These are phyloP conservation scores for Syncephalastrum sp. DNA, from an alignment of 371 early-diverging fungal genomes.

Conservation along the genomic window DNA sequence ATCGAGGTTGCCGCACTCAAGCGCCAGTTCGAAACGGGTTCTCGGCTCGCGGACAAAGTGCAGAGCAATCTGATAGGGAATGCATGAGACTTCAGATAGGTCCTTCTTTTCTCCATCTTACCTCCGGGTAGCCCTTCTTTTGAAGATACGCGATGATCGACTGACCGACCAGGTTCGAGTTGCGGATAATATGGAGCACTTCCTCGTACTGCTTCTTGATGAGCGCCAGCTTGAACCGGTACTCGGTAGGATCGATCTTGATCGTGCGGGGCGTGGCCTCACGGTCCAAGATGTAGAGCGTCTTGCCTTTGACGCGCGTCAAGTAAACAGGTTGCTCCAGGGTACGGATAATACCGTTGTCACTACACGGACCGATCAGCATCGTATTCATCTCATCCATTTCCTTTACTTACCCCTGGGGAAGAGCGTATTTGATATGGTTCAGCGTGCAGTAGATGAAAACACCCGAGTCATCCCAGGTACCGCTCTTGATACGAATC, in stretches of 20 bases:
- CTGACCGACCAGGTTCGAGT: slow-evolving; percentile 96
- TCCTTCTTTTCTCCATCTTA: slow-evolving; percentile 7
- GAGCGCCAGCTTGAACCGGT: slow-evolving; percentile 95
- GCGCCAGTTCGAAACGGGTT: slow-evolving; percentile 94
- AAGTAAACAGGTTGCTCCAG: slow-evolving; percentile 94
- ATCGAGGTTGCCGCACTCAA: slow-evolving; percentile 94
- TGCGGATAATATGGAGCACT: slow-evolving; percentile 92
- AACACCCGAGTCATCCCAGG: slow-evolving; percentile 91
- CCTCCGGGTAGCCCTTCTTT: slow-evolving; percentile 97
- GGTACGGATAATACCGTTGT: slow-evolving; percentile 94
- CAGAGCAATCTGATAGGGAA: slow-evolving; percentile 74
- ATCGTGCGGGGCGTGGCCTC: slow-evolving; percentile 83
- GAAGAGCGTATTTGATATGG: slow-evolving; percentile 98
- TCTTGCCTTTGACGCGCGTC: slow-evolving; percentile 82
- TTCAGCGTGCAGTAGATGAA: slow-evolving; percentile 97
- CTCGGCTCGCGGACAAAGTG: slow-evolving; percentile 96
- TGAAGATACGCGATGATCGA: slow-evolving; percentile 97
- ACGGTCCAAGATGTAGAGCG: slow-evolving; percentile 83
- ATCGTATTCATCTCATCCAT: not conserved
- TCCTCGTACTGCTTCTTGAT: slow-evolving; percentile 87
- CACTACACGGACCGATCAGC: slow-evolving; percentile 46
- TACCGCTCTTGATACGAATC: slow-evolving; percentile 95
- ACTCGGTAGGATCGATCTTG: slow-evolving; percentile 96
- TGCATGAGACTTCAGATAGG: not conserved
- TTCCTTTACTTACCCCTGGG: slow-evolving; percentile 70